phyloP scores from a whole-genome alignment of 805 yeast species.

The Lachancea meyersii region DNA sequence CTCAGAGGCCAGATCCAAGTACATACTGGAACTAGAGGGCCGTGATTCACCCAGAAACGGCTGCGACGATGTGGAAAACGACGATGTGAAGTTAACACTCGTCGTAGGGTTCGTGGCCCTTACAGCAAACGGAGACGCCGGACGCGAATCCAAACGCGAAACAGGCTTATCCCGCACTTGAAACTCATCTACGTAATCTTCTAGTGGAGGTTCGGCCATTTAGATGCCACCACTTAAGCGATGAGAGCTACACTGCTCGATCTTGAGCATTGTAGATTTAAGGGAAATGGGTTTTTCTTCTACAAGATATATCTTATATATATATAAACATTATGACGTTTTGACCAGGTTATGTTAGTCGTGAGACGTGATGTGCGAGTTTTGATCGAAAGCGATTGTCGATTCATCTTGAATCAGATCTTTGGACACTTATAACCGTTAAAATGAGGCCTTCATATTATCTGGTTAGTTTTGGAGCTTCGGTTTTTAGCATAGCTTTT shows the following conservation, averaged over 20 bases:
- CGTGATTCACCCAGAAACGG: conserved; percentile 7
- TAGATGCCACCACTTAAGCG: neutral
- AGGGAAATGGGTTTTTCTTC: too few relatives aligned
- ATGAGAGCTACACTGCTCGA: neutral
- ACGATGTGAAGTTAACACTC: conserved; percentile 3
- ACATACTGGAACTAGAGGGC: conserved; percentile 1
- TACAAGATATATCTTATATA: too few relatives aligned
- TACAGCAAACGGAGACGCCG: neutral
- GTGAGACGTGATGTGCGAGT: too few relatives aligned
- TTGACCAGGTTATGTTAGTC: too few relatives aligned
- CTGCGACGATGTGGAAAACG: conserved; percentile 2
- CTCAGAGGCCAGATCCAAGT: conserved; percentile 8
- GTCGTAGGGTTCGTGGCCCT: conserved; percentile 8
- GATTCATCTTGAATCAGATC: too few relatives aligned
- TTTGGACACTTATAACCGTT: too few relatives aligned
- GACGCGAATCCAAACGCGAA: neutral
- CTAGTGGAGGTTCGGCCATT: neutral
- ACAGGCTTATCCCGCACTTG: neutral
- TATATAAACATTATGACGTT: too few relatives aligned
- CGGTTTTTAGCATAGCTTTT: too few relatives aligned
- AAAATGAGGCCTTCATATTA: too few relatives aligned
- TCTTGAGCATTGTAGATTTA: neutral
- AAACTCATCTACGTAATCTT: conserved; percentile 3
- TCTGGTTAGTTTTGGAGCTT: too few relatives aligned
- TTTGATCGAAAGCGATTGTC: too few relatives aligned